phyloP scores from a whole-genome alignment of 2,329 filamentous ascomycete species.

The Fusarium sp. region DNA sequence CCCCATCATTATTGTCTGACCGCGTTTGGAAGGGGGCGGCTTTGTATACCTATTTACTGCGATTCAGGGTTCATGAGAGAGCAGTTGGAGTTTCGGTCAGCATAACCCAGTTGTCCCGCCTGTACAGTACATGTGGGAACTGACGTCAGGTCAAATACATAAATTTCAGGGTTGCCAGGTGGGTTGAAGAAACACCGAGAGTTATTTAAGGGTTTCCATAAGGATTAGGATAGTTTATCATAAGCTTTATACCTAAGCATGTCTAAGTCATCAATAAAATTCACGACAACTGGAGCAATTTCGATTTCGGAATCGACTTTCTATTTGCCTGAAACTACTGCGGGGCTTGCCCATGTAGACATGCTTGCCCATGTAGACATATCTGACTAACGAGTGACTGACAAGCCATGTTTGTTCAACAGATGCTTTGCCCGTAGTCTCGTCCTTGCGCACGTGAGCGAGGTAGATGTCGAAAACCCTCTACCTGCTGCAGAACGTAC shows the following conservation, averaged over 20 bases:
- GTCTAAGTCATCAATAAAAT: background rate
- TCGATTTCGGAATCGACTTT: conserved; percentile 43
- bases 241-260: too few relatives aligned
- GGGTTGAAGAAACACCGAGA: too few relatives aligned
- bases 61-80: background rate
- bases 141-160: conserved; percentile 5
- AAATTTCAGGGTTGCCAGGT: background rate
- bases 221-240: too few relatives aligned
- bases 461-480: conserved; percentile 26
- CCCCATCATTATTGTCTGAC: conserved; percentile 20
- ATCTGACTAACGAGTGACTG: conserved; percentile 51
- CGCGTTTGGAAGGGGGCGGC: background rate
- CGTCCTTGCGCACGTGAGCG: conserved; percentile 43
- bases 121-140: conserved; percentile 10
- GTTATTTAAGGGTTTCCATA: too few relatives aligned
- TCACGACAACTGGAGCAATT: conserved; percentile 8
- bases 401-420: conserved; percentile 48
- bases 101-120: background rate
- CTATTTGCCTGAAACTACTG: conserved; percentile 53
- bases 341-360: conserved; percentile 49
- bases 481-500: conserved; percentile 35
- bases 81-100: background rate
- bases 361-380: conserved; percentile 47
- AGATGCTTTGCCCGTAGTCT: conserved; percentile 50
- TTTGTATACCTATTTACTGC: background rate